phyloP scores from a whole-genome alignment of 2,329 filamentous ascomycete genomes.

The Phaeophleospora eucalypticola region DNA sequence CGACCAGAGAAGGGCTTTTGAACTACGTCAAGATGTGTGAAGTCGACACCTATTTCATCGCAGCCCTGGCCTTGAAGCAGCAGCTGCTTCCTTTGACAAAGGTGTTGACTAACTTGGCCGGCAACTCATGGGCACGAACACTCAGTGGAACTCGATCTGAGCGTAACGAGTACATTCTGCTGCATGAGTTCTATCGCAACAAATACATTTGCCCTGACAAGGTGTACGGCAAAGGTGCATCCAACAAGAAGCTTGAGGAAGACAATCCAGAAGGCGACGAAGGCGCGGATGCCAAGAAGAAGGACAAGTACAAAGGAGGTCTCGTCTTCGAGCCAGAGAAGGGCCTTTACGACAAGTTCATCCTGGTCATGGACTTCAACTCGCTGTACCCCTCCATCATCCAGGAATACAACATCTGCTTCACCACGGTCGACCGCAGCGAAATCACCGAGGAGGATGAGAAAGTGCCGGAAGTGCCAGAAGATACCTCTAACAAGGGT shows the following conservation, averaged over 20 bases:
- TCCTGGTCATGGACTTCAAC: constrained; percentile 99
- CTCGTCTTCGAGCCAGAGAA: constrained; percentile 97
- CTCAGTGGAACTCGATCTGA: constrained; percentile 93
- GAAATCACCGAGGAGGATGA: constrained; percentile 76
- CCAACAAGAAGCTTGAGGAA: constrained; percentile 65
- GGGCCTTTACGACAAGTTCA: constrained; percentile 95
- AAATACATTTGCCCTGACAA: constrained; percentile 99
- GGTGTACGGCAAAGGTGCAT: constrained; percentile 64
- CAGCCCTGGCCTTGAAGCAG: constrained; percentile 79
- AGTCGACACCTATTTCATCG: constrained; percentile 92
- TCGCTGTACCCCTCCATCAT: constrained; percentile 98
- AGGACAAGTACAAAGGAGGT: constrained; percentile 98
- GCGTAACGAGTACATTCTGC: constrained; percentile 97
- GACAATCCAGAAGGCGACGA: constrained; percentile 63
- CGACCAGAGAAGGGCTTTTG: constrained; percentile 77
- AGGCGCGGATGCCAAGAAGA: constrained; percentile 77
- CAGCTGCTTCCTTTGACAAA: constrained; percentile 94
- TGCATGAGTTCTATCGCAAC: constrained; percentile 93
- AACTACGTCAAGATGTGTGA: constrained; percentile 94
- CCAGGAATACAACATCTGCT: constrained; percentile 99
- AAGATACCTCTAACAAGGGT: constrained; percentile 67
- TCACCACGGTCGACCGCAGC: constrained; percentile 86
- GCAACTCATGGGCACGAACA: constrained; percentile 96
- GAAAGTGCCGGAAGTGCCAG: constrained; percentile 79
- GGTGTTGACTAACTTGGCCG: constrained; percentile 90